A percentile compares a stretch with the other conserved stretches of the same genome.
Evolutionary conservation across 176 grass and related monocot species (phyloP).

Genomic region (Tillandsia leiboldiana): DNA sequence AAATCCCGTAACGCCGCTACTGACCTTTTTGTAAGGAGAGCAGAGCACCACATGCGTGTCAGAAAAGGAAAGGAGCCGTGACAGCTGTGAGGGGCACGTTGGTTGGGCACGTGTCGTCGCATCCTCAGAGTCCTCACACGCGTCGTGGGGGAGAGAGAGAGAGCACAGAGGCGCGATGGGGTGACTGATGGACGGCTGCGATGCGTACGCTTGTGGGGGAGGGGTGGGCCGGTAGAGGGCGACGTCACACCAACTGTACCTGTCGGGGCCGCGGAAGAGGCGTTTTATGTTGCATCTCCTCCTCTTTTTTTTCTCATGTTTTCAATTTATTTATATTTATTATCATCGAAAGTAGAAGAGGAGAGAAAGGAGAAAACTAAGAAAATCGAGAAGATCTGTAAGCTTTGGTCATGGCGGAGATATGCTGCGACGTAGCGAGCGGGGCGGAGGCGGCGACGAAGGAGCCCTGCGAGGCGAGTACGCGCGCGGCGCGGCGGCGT

Average conservation of each 20-base stretch:
- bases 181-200: neutral
- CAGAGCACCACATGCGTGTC: neutral
- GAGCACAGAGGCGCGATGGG: neutral
- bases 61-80: neutral
- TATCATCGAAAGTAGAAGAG: neutral
- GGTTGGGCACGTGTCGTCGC: neutral
- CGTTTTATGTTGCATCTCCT: neutral
- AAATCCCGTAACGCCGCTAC: too few species aligned
- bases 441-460: conserved; percentile 15
- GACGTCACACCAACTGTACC: neutral
- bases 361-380: neutral
- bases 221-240: neutral
- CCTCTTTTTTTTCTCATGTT: neutral
- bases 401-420: conserved; percentile 32
- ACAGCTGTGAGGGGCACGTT: neutral
- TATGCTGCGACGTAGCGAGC: conserved; percentile 29
- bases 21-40: neutral
- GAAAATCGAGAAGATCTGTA: neutral
- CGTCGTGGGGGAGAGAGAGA: neutral
- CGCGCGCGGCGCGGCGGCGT: conserved; percentile 34
- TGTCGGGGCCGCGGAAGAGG: neutral
- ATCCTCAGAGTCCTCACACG: neutral
- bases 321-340: too few species aligned
- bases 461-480: conserved; percentile 13
- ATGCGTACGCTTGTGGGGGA: neutral